Evolutionary conservation across 495 filamentous ascomycete genomes (phyloP).

Genomic region (Hypoxylon crocopeplum): DNA sequence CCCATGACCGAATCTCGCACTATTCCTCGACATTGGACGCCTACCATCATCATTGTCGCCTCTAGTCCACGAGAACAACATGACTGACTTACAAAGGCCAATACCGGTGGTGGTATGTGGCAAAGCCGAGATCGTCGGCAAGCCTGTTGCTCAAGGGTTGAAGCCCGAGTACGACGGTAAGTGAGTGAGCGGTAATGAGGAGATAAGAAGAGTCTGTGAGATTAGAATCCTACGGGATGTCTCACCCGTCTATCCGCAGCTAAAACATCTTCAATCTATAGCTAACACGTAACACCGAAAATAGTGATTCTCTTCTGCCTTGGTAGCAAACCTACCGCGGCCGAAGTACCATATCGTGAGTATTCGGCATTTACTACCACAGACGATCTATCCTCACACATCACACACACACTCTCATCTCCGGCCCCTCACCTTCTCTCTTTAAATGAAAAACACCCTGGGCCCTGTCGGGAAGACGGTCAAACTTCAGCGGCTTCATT

Average conservation of each 20-base stretch:
- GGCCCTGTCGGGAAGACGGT: too few species aligned
- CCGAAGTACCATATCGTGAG: constrained; percentile 21
- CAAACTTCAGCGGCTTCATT: too few species aligned
- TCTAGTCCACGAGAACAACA: background rate
- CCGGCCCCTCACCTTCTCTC: background rate
- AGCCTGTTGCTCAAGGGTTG: constrained; percentile 14
- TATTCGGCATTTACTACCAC: background rate
- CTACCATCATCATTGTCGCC: too few species aligned
- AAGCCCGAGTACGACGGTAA: constrained; percentile 29
- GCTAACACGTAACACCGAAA: background rate
- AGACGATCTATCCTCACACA: background rate
- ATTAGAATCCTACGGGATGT: too few species aligned
- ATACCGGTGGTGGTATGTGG: constrained; percentile 23
- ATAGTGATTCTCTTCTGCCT: constrained; percentile 29
- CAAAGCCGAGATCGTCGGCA: constrained; percentile 17
- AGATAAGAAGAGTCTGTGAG: too few species aligned
- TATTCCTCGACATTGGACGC: too few species aligned
- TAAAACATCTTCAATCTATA: too few species aligned
- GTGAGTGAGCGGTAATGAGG: too few species aligned
- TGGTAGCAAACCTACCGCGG: constrained; percentile 21
- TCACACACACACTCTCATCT: background rate
- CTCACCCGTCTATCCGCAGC: too few species aligned
- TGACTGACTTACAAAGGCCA: background rate
- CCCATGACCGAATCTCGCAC: too few species aligned
- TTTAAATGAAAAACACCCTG: too few species aligned